A percentile compares a stretch with the other conserved stretches of the same genome.
Conservation (phyloP, 73 alveolate species). For the Uronychia binucleata region DNA sequence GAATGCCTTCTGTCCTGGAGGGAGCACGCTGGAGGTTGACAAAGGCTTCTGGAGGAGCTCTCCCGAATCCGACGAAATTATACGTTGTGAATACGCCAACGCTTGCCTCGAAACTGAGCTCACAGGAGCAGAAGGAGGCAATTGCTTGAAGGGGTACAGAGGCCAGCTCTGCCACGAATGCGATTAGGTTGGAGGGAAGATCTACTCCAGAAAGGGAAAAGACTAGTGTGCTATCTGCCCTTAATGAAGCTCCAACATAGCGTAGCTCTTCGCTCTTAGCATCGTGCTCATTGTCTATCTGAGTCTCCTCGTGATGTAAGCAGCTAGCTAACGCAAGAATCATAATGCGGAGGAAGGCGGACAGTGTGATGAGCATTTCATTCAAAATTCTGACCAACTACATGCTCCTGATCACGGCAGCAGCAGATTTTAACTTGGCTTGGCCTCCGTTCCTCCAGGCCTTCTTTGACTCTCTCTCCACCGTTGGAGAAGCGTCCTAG, state of each 20-base stretch:
- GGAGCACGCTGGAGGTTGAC: conserved; percentile 32
- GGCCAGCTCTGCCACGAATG: conserved; percentile 56
- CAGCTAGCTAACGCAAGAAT: conserved; percentile 2
- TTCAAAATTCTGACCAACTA: conserved; percentile 66
- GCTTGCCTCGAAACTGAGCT: conserved; percentile 51
- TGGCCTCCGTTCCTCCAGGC: conserved; percentile 41
- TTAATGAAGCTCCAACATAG: conserved; percentile 9
- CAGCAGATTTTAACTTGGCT: conserved; percentile 48
- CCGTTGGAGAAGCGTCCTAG: conserved; percentile 35
- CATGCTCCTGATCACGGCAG: conserved; percentile 46
- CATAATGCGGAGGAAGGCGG: conserved; percentile 29
- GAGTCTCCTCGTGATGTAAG: conserved; percentile 13
- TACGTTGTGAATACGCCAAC: conserved; percentile 22
- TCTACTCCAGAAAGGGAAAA: conserved; percentile 18
- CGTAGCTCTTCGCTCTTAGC: conserved; percentile 23
- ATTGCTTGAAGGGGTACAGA: conserved; percentile 46
- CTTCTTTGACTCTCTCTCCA: conserved; percentile 16
- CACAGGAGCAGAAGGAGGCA: not conserved
- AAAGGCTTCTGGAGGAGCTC: conserved; percentile 63
- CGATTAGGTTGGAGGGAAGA: conserved; percentile 12
- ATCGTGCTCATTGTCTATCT: conserved; percentile 14
- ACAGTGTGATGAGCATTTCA: conserved; percentile 28
- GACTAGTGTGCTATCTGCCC: conserved; percentile 46
- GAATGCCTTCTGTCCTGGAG: conserved; percentile 63
- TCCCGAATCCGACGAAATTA: conserved; percentile 28